phyloP scores from a whole-genome alignment of 495 filamentous ascomycete species.

The Niebla homalea region DNA sequence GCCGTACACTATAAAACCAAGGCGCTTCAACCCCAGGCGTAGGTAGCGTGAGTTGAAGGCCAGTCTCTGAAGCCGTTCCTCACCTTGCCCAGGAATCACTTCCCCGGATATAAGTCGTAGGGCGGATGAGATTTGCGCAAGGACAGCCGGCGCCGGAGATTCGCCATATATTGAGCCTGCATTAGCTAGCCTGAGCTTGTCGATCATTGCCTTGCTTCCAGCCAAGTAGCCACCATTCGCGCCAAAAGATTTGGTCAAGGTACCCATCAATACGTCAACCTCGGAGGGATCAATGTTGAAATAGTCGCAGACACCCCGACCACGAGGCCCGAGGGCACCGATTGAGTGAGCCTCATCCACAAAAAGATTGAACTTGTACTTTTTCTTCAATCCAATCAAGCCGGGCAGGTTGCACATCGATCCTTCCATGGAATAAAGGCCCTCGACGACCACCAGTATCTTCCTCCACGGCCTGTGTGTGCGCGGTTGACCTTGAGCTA shows the following conservation, averaged over 20 bases:
- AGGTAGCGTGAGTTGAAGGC: constrained; percentile 98
- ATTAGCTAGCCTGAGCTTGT: constrained; percentile 75
- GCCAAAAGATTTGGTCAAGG: constrained; percentile 94
- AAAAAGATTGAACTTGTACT: constrained; percentile 93
- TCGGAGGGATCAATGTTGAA: constrained; percentile 79
- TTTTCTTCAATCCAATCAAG: constrained; percentile 70
- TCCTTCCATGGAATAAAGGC: constrained; percentile 97
- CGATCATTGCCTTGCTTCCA: constrained; percentile 79
- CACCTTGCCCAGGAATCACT: constrained; percentile 75
- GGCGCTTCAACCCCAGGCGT: constrained; percentile 86
- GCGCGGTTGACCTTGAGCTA: constrained; percentile 89
- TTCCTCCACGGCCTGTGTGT: constrained; percentile 98
- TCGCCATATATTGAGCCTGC: constrained; percentile 81
- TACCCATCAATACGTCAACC: constrained; percentile 96
- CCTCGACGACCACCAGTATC: constrained; percentile 92
- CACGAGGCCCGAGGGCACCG: constrained; percentile 76
- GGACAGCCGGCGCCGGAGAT: constrained; percentile 70
- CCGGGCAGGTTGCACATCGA: constrained; percentile 95
- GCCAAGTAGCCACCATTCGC: constrained; percentile 96
- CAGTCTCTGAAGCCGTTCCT: constrained; percentile 88
- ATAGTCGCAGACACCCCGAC: constrained; percentile 93
- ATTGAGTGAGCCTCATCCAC: constrained; percentile 96
- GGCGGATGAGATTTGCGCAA: constrained; percentile 76
- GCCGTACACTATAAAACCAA: constrained; percentile 92
- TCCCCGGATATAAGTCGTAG: constrained; percentile 83